phyloP scores from a whole-genome alignment of 208 protist species.

The Wallacemonas rigidus region DNA sequence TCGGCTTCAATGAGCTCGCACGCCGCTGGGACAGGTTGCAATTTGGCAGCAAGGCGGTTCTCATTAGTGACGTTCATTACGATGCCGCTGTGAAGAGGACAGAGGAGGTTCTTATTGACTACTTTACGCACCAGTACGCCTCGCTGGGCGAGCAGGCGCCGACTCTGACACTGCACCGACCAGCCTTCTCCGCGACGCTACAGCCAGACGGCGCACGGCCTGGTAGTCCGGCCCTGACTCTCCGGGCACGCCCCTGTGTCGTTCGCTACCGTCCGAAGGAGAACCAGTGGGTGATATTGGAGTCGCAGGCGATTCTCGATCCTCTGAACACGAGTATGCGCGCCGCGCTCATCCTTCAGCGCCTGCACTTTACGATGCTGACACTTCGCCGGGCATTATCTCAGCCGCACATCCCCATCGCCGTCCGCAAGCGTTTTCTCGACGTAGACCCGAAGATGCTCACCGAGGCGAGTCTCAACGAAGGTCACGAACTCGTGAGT shows the following conservation, averaged over 20 bases:
- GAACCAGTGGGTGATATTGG: slow-evolving; percentile 90
- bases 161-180: slow-evolving; percentile 81
- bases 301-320: slow-evolving; percentile 71
- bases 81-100: slow-evolving; percentile 71
- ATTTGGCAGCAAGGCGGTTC: slow-evolving; percentile 81
- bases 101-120: slow-evolving; percentile 66
- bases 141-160: slow-evolving; percentile 81
- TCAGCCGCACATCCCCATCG: slow-evolving; percentile 84
- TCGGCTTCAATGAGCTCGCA: slow-evolving; percentile 87
- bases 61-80: slow-evolving; percentile 69
- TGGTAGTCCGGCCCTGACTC: slow-evolving; percentile 24
- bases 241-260: slow-evolving; percentile 71
- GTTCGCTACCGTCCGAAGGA: slow-evolving; percentile 86
- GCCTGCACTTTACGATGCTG: slow-evolving; percentile 79
- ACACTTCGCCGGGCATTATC: slow-evolving; percentile 79
- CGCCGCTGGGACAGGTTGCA: slow-evolving; percentile 86
- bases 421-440: slow-evolving; percentile 83
- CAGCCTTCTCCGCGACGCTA: slow-evolving; percentile 75
- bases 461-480: slow-evolving; percentile 50
- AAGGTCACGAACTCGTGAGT: slow-evolving; percentile 45
- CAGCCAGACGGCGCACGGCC: background rate
- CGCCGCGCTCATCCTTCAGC: slow-evolving; percentile 58
- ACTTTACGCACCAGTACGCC: slow-evolving; percentile 79
- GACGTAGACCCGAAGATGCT: slow-evolving; percentile 70
- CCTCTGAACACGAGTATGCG: slow-evolving; percentile 60